Conservation (phyloP, 2,329 filamentous ascomycete species). For the Cladophialophora immunda region DNA sequence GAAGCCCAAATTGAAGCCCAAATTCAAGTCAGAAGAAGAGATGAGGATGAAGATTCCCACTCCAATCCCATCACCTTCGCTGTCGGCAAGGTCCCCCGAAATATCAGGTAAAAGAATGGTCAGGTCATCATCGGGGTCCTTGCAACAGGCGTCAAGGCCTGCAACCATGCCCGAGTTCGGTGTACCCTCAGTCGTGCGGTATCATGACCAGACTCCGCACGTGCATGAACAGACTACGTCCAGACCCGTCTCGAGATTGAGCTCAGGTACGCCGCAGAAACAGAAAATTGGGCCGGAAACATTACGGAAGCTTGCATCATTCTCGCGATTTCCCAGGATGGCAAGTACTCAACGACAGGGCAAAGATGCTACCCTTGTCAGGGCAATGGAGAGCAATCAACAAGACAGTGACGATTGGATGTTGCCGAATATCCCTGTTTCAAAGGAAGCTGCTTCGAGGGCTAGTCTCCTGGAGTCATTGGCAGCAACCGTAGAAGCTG, state of each 20-base stretch:
- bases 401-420: not conserved
- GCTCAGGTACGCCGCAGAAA: not conserved
- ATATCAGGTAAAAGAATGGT: not conserved
- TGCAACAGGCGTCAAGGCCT: not conserved
- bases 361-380: not conserved
- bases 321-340: not conserved
- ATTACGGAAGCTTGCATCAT: not conserved
- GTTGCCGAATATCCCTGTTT: not conserved
- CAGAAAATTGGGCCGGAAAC: not conserved
- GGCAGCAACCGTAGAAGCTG: not conserved
- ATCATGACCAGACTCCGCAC: not conserved
- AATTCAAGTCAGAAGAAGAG: conserved; percentile 16
- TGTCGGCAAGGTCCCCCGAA: not conserved
- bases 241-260: not conserved
- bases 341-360: not conserved
- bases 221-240: not conserved
- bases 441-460: not conserved
- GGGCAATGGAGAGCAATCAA: not conserved
- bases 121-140: not conserved
- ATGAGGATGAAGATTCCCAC: conserved; percentile 7
- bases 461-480: not conserved
- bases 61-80: not conserved
- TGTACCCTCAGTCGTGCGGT: conserved; percentile 5
- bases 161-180: conserved; percentile 18
- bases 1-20: not conserved